These are phyloP conservation scores for Wickerhamomyces silvicola DNA, from an alignment of 805 yeast species.

Conservation along the genomic window DNA sequence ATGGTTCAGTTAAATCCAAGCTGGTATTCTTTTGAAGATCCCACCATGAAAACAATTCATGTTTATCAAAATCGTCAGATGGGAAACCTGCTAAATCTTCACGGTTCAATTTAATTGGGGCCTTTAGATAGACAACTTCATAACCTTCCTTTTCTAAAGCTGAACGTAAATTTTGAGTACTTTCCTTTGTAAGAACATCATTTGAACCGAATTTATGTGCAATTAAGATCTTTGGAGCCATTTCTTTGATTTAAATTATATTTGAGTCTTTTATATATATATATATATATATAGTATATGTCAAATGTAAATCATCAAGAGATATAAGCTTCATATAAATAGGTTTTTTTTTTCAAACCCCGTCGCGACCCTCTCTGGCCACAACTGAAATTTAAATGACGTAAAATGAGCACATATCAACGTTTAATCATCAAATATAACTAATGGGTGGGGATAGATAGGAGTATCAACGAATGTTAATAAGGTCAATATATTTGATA, in stretches of 20 bases:
- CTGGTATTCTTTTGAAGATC: constrained; percentile 1
- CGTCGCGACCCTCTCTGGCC: no score
- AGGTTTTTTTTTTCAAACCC: no score
- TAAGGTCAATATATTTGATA: no score
- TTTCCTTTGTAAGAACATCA: constrained; percentile 2
- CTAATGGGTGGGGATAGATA: no score
- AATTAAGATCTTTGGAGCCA: constrained; percentile 5
- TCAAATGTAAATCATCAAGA: not conserved
- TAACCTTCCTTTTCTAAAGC: constrained; percentile 47
- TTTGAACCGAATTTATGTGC: constrained; percentile 9
- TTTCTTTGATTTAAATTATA: not conserved
- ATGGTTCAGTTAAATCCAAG: not conserved
- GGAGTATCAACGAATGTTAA: no score
- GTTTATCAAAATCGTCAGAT: constrained; percentile 23
- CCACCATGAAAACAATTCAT: constrained; percentile 8
- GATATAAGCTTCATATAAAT: no score
- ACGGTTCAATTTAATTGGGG: constrained; percentile 56
- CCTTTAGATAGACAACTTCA: constrained; percentile 64
- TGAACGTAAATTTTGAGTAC: constrained; percentile 43
- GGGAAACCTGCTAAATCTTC: constrained; percentile 51
- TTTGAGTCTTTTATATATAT: not conserved
- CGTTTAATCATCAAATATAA: no score
- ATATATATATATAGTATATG: constrained; percentile 1
- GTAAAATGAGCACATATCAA: no score
- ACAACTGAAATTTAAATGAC: no score